Percentiles rank a stretch among this genome's conserved stretches.
These are phyloP conservation scores for Populus tomentosa DNA, from an alignment of 441 rosid genomes.

Conservation along the genomic window DNA sequence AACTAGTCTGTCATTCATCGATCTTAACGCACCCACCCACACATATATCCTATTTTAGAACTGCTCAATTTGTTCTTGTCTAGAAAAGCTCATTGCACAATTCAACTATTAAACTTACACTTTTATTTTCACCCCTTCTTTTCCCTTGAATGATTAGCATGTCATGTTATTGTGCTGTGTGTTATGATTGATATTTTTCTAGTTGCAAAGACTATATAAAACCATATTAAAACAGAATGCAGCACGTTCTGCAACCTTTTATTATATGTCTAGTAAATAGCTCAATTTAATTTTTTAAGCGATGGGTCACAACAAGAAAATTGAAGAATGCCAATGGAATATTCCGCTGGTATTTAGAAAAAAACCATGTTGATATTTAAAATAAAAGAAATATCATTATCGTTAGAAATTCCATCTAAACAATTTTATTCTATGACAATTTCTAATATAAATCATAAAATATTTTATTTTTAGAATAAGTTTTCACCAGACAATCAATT, in stretches of 20 bases:
- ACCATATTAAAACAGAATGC: not conserved
- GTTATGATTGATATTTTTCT: not conserved
- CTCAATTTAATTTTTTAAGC: not conserved
- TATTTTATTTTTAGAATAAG: too few relatives aligned
- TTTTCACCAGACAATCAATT: too few relatives aligned
- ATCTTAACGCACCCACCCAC: not conserved
- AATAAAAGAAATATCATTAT: too few relatives aligned
- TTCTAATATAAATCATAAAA: too few relatives aligned
- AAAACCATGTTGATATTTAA: too few relatives aligned
- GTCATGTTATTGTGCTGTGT: not conserved
- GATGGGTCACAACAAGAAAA: too few relatives aligned
- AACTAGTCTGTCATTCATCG: not conserved
- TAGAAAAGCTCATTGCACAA: not conserved
- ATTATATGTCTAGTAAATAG: not conserved
- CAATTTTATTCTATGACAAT: too few relatives aligned
- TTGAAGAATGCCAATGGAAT: too few relatives aligned
- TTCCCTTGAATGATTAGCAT: constrained; percentile 5
- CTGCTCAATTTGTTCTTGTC: not conserved
- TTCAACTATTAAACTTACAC: constrained; percentile 7
- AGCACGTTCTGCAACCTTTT: constrained; percentile 1
- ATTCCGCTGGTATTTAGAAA: too few relatives aligned
- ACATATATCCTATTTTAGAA: not conserved
- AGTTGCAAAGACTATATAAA: not conserved
- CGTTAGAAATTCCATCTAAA: too few relatives aligned
- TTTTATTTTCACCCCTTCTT: not conserved